Percentiles rank a stretch among this genome's conserved stretches.
phyloP scores from a whole-genome alignment of 2,329 filamentous ascomycete species.

The Laburnicola sp. region DNA sequence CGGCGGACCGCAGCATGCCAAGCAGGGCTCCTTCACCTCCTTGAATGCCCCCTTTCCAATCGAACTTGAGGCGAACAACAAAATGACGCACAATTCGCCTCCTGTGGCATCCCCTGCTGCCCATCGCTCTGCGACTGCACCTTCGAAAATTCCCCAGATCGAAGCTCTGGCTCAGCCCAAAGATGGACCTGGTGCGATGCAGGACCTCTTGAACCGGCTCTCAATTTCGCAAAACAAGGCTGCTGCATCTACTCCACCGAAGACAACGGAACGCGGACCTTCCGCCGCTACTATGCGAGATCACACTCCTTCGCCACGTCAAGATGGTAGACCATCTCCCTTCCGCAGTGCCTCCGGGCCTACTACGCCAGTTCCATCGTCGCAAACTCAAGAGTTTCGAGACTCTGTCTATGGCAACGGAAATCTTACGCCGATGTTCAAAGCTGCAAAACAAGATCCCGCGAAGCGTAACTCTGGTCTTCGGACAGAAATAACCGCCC shows the following conservation, averaged over 20 bases:
- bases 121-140: slow-evolving; percentile 38
- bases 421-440: slow-evolving; percentile 55
- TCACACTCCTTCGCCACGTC: slow-evolving; percentile 47
- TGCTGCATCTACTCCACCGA: slow-evolving; percentile 27
- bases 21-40: slow-evolving; percentile 51
- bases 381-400: slow-evolving; percentile 23
- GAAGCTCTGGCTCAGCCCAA: slow-evolving; percentile 43
- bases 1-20: slow-evolving; percentile 40
- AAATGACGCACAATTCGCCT: slow-evolving; percentile 25
- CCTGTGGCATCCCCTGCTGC: slow-evolving; percentile 25
- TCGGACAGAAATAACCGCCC: slow-evolving; percentile 48
- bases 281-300: slow-evolving; percentile 30
- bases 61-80: slow-evolving; percentile 60
- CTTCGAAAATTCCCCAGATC: slow-evolving; percentile 34
- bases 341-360: slow-evolving; percentile 40
- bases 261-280: slow-evolving; percentile 23
- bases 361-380: slow-evolving; percentile 34
- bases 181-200: slow-evolving; percentile 48
- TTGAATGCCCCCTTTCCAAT: slow-evolving; percentile 65
- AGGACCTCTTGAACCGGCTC: slow-evolving; percentile 49
- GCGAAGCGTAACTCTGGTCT: slow-evolving; percentile 49
- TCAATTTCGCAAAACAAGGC: slow-evolving; percentile 39
- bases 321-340: slow-evolving; percentile 34
- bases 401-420: slow-evolving; percentile 49
- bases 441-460: slow-evolving; percentile 50